Evolutionary conservation across 192 early-diverging fungal species (phyloP).

Genomic region (Backusella luteola): DNA sequence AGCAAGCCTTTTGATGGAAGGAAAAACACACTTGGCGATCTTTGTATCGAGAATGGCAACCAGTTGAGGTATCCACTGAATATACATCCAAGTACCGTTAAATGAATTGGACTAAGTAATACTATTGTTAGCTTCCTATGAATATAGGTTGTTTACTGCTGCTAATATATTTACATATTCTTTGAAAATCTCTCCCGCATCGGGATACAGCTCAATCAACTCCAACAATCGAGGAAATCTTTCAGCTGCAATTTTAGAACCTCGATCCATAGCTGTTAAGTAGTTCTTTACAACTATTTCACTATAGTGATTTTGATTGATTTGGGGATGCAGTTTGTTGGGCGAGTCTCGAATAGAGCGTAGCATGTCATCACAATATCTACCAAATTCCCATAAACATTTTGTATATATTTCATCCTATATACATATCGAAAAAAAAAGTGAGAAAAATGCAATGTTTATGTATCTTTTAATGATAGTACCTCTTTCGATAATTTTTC

Average conservation of each 20-base stretch:
- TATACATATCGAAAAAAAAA: not conserved
- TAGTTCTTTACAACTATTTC: slow-evolving; percentile 44
- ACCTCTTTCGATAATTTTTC: not conserved
- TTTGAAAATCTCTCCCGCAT: slow-evolving; percentile 35
- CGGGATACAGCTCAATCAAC: slow-evolving; percentile 54
- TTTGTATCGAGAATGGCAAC: slow-evolving; percentile 67
- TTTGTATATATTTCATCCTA: slow-evolving; percentile 25
- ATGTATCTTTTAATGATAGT: not conserved
- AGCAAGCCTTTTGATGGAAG: slow-evolving; percentile 52
- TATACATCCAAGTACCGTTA: slow-evolving; percentile 62
- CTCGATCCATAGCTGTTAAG: slow-evolving; percentile 54
- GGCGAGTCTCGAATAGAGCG: slow-evolving; percentile 27
- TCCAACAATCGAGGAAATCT: slow-evolving; percentile 71
- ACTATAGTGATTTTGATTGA: slow-evolving; percentile 24
- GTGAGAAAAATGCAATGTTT: not conserved
- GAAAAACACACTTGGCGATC: slow-evolving; percentile 47
- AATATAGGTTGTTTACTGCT: not conserved
- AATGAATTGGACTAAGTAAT: slow-evolving; percentile 33
- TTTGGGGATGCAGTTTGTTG: not conserved
- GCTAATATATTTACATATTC: slow-evolving; percentile 6
- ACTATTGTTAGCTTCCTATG: not conserved
- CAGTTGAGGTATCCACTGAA: slow-evolving; percentile 76
- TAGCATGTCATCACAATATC: slow-evolving; percentile 54
- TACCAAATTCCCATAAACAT: slow-evolving; percentile 35
- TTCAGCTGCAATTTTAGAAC: slow-evolving; percentile 53